These are phyloP conservation scores for Malus sylvestris DNA, from an alignment of 306 rosid genomes.

Conservation along the genomic window DNA sequence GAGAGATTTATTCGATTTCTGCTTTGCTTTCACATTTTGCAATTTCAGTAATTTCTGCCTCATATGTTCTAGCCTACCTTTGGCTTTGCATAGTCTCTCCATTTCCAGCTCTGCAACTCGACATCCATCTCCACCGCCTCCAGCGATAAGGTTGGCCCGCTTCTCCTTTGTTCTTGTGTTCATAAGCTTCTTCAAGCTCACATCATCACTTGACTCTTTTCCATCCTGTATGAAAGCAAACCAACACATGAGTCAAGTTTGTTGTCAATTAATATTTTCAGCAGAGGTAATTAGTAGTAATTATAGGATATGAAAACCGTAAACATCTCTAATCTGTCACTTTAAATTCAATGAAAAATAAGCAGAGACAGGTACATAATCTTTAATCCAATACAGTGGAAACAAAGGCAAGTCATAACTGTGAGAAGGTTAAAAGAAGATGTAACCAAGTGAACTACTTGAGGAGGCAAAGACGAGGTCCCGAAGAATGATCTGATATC, in stretches of 20 bases:
- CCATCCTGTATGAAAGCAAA: constrained; percentile 40
- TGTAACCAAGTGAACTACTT: neutral
- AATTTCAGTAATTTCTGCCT: constrained; percentile 37
- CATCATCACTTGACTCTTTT: constrained; percentile 49
- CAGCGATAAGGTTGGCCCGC: constrained; percentile 25
- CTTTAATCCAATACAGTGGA: neutral
- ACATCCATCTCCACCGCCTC: constrained; percentile 33
- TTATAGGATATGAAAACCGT: neutral
- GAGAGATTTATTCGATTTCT: constrained; percentile 21
- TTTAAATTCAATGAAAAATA: neutral
- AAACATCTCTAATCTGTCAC: neutral
- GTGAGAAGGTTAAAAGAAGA: neutral
- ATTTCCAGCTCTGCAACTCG: constrained; percentile 56
- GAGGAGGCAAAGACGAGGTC: neutral
- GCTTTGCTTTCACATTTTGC: constrained; percentile 25
- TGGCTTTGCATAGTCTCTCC: constrained; percentile 54
- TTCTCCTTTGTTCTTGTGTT: constrained; percentile 39
- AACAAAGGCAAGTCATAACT: neutral
- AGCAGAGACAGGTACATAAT: neutral
- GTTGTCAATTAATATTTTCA: neutral
- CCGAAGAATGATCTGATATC: neutral
- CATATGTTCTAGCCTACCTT: constrained; percentile 41
- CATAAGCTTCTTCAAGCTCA: constrained; percentile 66
- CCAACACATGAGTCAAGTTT: neutral
- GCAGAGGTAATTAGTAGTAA: neutral